Conservation (phyloP, 192 early-diverging fungal species). For the Backusella luteola region DNA sequence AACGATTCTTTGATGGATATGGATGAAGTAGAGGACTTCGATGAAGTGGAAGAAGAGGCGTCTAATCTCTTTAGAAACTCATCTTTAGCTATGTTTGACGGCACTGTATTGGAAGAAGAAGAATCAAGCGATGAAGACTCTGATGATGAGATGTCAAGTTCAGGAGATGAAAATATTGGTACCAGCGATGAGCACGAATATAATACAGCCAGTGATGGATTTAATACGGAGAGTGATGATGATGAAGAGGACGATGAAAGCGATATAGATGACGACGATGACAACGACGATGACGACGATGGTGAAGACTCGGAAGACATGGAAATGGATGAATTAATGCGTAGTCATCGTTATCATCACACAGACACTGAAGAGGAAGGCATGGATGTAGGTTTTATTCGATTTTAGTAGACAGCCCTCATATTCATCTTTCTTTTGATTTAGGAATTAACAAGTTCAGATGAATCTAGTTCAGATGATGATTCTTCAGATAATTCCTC, state of each 20-base stretch:
- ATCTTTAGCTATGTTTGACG: constrained; percentile 73
- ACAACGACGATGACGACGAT: constrained; percentile 21
- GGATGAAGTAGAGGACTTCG: constrained; percentile 67
- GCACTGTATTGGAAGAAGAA: constrained; percentile 71
- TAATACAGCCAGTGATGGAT: neutral
- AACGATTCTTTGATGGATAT: constrained; percentile 27
- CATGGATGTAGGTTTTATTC: constrained; percentile 35
- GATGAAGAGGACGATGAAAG: constrained; percentile 55
- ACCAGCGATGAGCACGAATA: neutral
- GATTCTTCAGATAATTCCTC: constrained; percentile 30
- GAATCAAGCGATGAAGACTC: constrained; percentile 48
- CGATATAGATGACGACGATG: constrained; percentile 43
- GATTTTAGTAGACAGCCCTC: constrained; percentile 11
- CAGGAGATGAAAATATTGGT: constrained; percentile 27
- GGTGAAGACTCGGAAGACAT: constrained; percentile 54
- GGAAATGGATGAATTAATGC: constrained; percentile 57
- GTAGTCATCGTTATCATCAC: constrained; percentile 39
- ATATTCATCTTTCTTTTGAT: neutral
- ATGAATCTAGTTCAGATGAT: constrained; percentile 36
- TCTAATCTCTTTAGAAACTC: constrained; percentile 79
- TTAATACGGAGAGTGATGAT: constrained; percentile 29
- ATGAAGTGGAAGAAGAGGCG: constrained; percentile 59
- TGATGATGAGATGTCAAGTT: constrained; percentile 39
- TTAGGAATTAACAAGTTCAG: constrained; percentile 36
- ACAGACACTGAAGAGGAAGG: constrained; percentile 48